Percentiles rank a stretch among this genome's conserved stretches.
These are phyloP conservation scores for Neopestalotiopsis sp. DNA, from an alignment of 2,329 filamentous ascomycete species.

Conservation along the genomic window DNA sequence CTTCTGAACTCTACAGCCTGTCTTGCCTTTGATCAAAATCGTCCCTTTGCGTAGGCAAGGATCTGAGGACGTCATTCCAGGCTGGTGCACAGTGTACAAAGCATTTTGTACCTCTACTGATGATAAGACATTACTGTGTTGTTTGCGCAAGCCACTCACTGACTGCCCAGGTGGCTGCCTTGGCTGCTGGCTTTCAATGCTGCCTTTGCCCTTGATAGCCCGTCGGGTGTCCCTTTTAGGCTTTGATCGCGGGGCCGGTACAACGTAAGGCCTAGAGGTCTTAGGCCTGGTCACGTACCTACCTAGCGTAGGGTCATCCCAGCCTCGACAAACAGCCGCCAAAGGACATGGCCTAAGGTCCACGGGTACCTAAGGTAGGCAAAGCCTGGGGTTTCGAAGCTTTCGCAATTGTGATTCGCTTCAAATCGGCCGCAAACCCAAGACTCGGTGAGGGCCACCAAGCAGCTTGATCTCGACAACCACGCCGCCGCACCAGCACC, in stretches of 20 bases:
- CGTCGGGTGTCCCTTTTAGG: not conserved
- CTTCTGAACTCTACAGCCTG: too few relatives aligned
- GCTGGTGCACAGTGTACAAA: too few relatives aligned
- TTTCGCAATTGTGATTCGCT: constrained; percentile 1
- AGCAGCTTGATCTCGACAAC: not conserved
- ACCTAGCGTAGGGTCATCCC: not conserved
- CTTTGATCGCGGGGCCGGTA: not conserved
- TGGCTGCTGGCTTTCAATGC: too few relatives aligned
- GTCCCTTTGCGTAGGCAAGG: too few relatives aligned
- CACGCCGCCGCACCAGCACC: not conserved
- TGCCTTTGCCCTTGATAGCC: not conserved
- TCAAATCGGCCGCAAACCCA: not conserved
- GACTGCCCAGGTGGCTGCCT: too few relatives aligned
- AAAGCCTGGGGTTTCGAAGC: not conserved
- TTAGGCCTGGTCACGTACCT: not conserved
- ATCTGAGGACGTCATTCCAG: too few relatives aligned
- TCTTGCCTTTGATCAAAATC: too few relatives aligned
- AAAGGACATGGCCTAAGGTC: not conserved
- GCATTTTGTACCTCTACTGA: too few relatives aligned
- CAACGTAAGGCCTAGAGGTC: not conserved
- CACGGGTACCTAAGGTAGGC: not conserved
- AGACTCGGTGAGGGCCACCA: not conserved
- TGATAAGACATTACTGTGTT: too few relatives aligned
- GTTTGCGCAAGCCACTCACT: too few relatives aligned
- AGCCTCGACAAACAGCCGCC: not conserved